These are phyloP conservation scores for Microbotryum intermedium DNA, from an alignment of 1,284 basidiomycete species.

Conservation along the genomic window DNA sequence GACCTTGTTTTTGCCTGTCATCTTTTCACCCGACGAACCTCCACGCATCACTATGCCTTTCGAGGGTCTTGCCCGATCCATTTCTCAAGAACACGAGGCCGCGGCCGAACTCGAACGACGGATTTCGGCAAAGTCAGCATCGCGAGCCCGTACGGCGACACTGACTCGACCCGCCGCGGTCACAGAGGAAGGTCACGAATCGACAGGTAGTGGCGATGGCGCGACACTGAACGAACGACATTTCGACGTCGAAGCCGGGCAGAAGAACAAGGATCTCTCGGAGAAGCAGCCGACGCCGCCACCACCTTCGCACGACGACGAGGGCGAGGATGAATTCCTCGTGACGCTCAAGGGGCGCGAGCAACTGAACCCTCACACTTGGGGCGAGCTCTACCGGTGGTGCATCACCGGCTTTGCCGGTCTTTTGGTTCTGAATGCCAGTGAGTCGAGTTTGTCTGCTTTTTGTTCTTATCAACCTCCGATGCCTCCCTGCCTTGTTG, in stretches of 20 bases:
- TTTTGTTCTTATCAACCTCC: neutral
- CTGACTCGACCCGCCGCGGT: neutral
- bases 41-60: neutral
- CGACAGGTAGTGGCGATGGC: neutral
- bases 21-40: too few species aligned
- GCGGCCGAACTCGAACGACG: neutral
- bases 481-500: neutral
- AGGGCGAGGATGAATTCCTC: slow-evolving; percentile 39
- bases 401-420: slow-evolving; percentile 55
- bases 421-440: slow-evolving; percentile 58
- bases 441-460: slow-evolving; percentile 19
- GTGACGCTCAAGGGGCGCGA: slow-evolving; percentile 42
- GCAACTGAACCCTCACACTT: slow-evolving; percentile 50
- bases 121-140: neutral
- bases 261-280: neutral
- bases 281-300: neutral
- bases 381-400: slow-evolving; percentile 53
- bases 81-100: slow-evolving; percentile 3
- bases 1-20: too few species aligned
- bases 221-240: neutral
- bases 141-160: neutral
- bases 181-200: neutral
- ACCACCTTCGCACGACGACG: neutral
- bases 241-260: neutral
- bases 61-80: slow-evolving; percentile 2